Conservation (phyloP, 176 grass and related monocot genomes). For the Musa beccarii region DNA sequence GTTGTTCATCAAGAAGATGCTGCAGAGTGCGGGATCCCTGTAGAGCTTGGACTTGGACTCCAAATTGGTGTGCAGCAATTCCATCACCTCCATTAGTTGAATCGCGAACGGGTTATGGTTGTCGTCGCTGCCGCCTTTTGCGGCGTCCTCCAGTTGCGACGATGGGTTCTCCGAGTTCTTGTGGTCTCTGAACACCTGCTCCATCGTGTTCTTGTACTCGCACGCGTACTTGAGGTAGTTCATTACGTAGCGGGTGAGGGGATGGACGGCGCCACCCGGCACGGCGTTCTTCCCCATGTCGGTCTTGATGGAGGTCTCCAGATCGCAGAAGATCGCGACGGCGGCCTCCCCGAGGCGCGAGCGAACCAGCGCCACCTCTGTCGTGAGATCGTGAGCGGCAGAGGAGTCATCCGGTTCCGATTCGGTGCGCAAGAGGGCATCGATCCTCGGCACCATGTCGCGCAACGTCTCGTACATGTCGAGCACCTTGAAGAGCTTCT, state of each 20-base stretch:
- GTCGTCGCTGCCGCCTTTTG: neutral
- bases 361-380: constrained; percentile 37
- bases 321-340: constrained; percentile 69
- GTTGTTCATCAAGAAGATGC: constrained; percentile 97
- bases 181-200: constrained; percentile 73
- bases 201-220: constrained; percentile 74
- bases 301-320: constrained; percentile 78
- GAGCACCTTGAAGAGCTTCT: constrained; percentile 96
- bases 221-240: constrained; percentile 84
- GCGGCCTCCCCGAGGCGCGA: constrained; percentile 58
- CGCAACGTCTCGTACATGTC: constrained; percentile 83
- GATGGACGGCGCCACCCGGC: constrained; percentile 69
- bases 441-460: constrained; percentile 35
- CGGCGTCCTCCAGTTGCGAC: neutral
- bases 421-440: constrained; percentile 21
- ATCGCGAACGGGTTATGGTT: constrained; percentile 43
- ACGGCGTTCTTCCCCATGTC: constrained; percentile 48
- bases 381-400: constrained; percentile 30
- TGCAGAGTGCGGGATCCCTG: constrained; percentile 44
- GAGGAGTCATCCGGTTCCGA: neutral
- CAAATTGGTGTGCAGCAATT: constrained; percentile 59
- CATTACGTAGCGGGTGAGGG: constrained; percentile 73
- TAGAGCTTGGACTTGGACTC: constrained; percentile 58
- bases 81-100: constrained; percentile 71
- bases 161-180: constrained; percentile 9